Conservation (phyloP, 192 early-diverging fungal genomes). For the Umbelopsis isabellina region DNA sequence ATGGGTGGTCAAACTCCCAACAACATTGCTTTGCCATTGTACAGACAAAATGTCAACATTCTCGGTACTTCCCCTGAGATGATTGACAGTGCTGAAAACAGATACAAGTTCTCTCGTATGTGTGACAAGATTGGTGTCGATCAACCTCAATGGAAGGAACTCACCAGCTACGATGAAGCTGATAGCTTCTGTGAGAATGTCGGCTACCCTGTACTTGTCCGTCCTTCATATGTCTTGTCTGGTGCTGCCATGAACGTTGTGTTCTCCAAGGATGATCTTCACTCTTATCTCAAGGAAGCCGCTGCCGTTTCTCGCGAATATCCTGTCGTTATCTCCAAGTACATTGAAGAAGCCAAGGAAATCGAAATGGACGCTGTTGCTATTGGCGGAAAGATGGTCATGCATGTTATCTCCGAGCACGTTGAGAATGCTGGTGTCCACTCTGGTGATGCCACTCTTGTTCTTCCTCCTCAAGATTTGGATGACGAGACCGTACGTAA, state of each 20-base stretch:
- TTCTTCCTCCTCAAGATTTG: constrained; percentile 93
- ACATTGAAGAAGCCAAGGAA: constrained; percentile 97
- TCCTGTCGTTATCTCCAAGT: constrained; percentile 98
- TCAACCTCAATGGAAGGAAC: constrained; percentile 97
- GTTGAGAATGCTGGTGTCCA: constrained; percentile 99
- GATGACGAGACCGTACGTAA: constrained; percentile 93
- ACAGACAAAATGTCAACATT: constrained; percentile 90
- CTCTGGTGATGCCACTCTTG: constrained; percentile 97
- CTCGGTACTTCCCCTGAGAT: constrained; percentile 95
- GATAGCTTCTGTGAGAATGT: constrained; percentile 84
- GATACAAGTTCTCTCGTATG: constrained; percentile 98
- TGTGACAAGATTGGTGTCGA: constrained; percentile 96
- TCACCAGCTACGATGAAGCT: constrained; percentile 88
- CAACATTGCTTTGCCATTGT: constrained; percentile 93
- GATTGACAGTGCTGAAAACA: constrained; percentile 96
- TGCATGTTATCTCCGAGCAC: constrained; percentile 97
- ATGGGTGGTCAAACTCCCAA: constrained; percentile 98
- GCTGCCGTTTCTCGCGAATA: constrained; percentile 90
- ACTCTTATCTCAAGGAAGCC: constrained; percentile 86
- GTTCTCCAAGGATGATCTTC: constrained; percentile 80
- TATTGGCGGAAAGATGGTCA: constrained; percentile 85
- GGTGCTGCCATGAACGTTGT: constrained; percentile 99
- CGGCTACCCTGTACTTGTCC: constrained; percentile 93
- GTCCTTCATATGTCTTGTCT: constrained; percentile 97
- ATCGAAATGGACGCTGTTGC: constrained; percentile 99